phyloP scores from a whole-genome alignment of 768 basidiomycete species.

The Lactarius evosmus region DNA sequence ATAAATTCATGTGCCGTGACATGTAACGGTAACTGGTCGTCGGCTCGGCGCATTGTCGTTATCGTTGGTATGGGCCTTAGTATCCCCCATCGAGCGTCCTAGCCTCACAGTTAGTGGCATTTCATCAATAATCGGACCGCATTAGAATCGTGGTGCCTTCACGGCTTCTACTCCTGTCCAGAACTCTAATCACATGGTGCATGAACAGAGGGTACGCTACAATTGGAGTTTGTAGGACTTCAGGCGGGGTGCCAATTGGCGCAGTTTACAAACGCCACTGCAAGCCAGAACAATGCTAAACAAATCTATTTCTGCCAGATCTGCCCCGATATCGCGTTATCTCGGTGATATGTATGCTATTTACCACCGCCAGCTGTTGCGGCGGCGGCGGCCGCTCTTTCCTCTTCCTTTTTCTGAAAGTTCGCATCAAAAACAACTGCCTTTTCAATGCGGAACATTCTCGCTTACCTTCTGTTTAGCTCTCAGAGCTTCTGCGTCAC shows the following conservation, averaged over 20 bases:
- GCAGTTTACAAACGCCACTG: neutral
- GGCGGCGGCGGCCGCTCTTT: slow-evolving; percentile 28
- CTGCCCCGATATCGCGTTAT: slow-evolving; percentile 17
- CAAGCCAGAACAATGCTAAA: neutral
- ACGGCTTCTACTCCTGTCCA: neutral
- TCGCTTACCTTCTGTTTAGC: slow-evolving; percentile 72
- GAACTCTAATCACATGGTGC: slow-evolving; percentile 12
- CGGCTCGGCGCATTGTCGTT: slow-evolving; percentile 14
- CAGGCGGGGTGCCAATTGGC: neutral
- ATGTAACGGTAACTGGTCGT: slow-evolving; percentile 7
- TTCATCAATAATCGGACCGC: neutral
- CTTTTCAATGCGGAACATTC: neutral
- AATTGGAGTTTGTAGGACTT: neutral
- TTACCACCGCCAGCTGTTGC: slow-evolving; percentile 30
- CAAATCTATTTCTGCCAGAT: slow-evolving; percentile 26
- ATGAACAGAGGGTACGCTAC: neutral
- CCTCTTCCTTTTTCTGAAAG: slow-evolving; percentile 36
- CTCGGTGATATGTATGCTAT: slow-evolving; percentile 26
- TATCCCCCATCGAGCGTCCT: neutral
- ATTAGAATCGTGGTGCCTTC: neutral
- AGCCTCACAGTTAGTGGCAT: slow-evolving; percentile 12
- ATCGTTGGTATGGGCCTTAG: slow-evolving; percentile 4
- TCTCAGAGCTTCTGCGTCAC: slow-evolving; percentile 71
- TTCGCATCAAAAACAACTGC: neutral
- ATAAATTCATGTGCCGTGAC: neutral